Percentiles rank a stretch among this genome's conserved stretches.
phyloP scores from a whole-genome alignment of 176 grass and related monocot species.

The Juncus effusus region DNA sequence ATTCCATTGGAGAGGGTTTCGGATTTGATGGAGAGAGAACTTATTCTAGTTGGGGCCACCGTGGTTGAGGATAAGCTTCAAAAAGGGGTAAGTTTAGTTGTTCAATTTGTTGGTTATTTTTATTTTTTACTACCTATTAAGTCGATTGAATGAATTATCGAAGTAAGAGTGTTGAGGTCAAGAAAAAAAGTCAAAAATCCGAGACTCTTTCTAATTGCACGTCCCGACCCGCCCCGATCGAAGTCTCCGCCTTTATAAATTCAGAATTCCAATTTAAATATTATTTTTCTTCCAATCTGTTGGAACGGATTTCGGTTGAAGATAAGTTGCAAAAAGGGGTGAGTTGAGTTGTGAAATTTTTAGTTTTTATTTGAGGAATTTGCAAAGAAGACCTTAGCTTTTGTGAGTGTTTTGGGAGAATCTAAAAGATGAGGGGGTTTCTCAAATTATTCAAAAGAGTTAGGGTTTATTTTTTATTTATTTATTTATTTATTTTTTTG shows the following conservation, averaged over 20 bases:
- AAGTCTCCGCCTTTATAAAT: constrained; percentile 82
- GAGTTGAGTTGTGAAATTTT: not conserved
- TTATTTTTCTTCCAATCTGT: constrained; percentile 76
- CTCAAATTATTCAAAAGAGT: no score
- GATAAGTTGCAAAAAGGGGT: constrained; percentile 97
- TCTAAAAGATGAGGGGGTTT: no score
- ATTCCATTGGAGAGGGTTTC: constrained; percentile 69
- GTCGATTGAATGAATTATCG: no score
- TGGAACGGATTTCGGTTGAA: constrained; percentile 75
- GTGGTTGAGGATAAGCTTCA: constrained; percentile 99
- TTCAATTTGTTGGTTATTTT: not conserved
- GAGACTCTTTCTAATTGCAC: constrained; percentile 66
- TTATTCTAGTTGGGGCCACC: constrained; percentile 93
- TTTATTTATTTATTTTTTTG: constrained; percentile 12
- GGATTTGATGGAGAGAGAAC: constrained; percentile 67
- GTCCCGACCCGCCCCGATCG: constrained; percentile 79
- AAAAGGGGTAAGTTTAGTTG: constrained; percentile 49
- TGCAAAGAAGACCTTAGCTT: no score
- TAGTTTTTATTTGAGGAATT: no score
- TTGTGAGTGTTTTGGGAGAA: no score
- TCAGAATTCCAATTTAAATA: constrained; percentile 88
- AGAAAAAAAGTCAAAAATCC: constrained; percentile 45
- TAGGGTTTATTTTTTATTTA: constrained; percentile 11
- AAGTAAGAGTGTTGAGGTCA: no score
- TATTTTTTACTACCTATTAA: no score